Evolutionary conservation across 2,329 filamentous ascomycete species (phyloP).

Genomic region (Ceratocystis huliohia): DNA sequence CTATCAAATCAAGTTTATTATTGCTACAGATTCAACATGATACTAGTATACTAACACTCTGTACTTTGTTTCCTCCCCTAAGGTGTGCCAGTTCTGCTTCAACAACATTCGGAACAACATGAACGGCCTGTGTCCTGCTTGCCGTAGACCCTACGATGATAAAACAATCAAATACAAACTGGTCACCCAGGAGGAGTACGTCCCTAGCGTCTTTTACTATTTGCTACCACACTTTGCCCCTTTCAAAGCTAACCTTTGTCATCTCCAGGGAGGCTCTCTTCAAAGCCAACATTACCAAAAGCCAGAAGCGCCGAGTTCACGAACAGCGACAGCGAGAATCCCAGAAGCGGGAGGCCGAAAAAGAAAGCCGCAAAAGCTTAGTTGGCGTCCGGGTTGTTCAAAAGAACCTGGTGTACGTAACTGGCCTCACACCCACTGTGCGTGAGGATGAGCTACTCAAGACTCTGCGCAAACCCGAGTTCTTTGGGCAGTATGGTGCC

Average conservation of each 20-base stretch:
- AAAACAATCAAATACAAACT: conserved; percentile 96
- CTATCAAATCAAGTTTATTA: conserved; percentile 8
- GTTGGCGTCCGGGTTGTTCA: conserved; percentile 92
- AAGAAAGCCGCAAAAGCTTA: conserved; percentile 87
- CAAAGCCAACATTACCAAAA: conserved; percentile 68
- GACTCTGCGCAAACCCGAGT: conserved; percentile 78
- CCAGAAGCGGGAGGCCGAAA: conserved; percentile 92
- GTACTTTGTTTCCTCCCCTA: neutral
- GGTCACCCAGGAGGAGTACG: conserved; percentile 87
- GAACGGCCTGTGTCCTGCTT: conserved; percentile 96
- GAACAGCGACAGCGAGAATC: conserved; percentile 82
- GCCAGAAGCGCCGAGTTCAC: conserved; percentile 80
- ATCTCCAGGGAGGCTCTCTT: conserved; percentile 54
- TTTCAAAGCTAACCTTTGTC: conserved; percentile 23
- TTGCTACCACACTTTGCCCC: neutral
- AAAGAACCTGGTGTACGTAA: conserved; percentile 97
- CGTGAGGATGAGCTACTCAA: conserved; percentile 85
- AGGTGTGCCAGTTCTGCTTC: conserved; percentile 99
- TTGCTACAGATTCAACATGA: neutral
- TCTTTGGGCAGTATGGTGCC: conserved; percentile 96
- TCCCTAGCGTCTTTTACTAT: conserved; percentile 22
- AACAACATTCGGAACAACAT: conserved; percentile 98
- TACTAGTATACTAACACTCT: neutral
- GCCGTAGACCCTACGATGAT: conserved; percentile 87
- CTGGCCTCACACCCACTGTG: conserved; percentile 80